These are phyloP conservation scores for Aspergillus melleus DNA, from an alignment of 2,329 filamentous ascomycete species.

Conservation along the genomic window DNA sequence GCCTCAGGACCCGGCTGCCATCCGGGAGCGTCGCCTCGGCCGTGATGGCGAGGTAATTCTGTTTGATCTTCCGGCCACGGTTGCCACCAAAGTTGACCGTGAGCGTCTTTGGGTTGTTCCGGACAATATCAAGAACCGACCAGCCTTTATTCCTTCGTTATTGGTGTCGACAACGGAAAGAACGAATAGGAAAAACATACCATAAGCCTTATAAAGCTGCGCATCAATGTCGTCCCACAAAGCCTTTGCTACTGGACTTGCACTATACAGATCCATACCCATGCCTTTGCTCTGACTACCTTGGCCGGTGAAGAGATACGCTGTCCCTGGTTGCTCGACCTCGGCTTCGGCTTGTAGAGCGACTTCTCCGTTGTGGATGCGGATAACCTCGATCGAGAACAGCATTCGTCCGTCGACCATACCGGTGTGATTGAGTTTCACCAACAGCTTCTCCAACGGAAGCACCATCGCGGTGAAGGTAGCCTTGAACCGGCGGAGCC, in stretches of 20 bases:
- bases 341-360: constrained; percentile 89
- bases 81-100: constrained; percentile 96
- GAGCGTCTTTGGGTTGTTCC: constrained; percentile 96
- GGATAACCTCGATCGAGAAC: constrained; percentile 91
- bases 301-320: constrained; percentile 96
- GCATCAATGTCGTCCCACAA: constrained; percentile 95
- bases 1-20: constrained; percentile 80
- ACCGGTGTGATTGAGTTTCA: constrained; percentile 87
- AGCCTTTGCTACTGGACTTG: constrained; percentile 85
- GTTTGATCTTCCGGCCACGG: constrained; percentile 88
- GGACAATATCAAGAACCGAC: constrained; percentile 94
- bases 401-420: constrained; percentile 98
- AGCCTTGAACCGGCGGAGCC: constrained; percentile 90
- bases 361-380: constrained; percentile 89
- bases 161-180: not conserved
- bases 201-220: constrained; percentile 81
- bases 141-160: constrained; percentile 49
- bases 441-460: constrained; percentile 86
- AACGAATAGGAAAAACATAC: constrained; percentile 54
- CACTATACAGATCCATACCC: constrained; percentile 96
- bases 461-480: constrained; percentile 94
- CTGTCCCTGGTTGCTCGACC: constrained; percentile 90
- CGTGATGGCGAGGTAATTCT: constrained; percentile 94
- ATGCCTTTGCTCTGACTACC: constrained; percentile 97
- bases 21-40: constrained; percentile 12